Percentiles rank a stretch among this genome's conserved stretches.
phyloP scores from a whole-genome alignment of 2,329 filamentous ascomycete species.

The Kalaharituber pfeilii region DNA sequence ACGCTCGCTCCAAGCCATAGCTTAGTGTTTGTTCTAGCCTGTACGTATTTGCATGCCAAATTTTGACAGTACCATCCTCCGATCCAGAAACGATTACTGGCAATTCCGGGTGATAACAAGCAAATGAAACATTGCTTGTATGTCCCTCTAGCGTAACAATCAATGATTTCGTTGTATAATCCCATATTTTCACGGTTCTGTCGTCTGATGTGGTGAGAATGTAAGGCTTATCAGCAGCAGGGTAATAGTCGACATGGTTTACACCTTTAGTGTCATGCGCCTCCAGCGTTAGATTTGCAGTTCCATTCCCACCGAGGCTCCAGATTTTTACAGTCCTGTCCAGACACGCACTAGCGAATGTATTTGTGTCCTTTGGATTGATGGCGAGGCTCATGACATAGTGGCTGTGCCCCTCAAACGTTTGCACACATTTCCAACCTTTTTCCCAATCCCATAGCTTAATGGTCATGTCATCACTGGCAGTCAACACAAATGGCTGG shows the following conservation, averaged over 20 bases:
- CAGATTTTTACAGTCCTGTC: slow-evolving; percentile 97
- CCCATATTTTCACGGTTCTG: slow-evolving; percentile 94
- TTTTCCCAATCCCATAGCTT: slow-evolving; percentile 99
- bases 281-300: slow-evolving; percentile 89
- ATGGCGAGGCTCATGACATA: slow-evolving; percentile 95
- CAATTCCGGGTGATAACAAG: slow-evolving; percentile 91
- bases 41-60: slow-evolving; percentile 98
- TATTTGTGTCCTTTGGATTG: slow-evolving; percentile 94
- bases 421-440: slow-evolving; percentile 90
- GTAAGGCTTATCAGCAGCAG: slow-evolving; percentile 60
- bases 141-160: slow-evolving; percentile 95
- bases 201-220: slow-evolving; percentile 94
- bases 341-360: slow-evolving; percentile 80
- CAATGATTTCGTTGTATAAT: slow-evolving; percentile 94
- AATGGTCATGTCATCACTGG: slow-evolving; percentile 96
- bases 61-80: slow-evolving; percentile 91
- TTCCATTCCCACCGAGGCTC: slow-evolving; percentile 71
- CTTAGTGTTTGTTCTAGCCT: slow-evolving; percentile 87
- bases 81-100: slow-evolving; percentile 96
- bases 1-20: slow-evolving; percentile 88
- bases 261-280: slow-evolving; percentile 42
- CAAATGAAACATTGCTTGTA: slow-evolving; percentile 95
- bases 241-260: slow-evolving; percentile 88
- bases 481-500: slow-evolving; percentile 87
- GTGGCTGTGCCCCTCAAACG: slow-evolving; percentile 91